These are phyloP conservation scores for Colletotrichum eremochloae DNA, from an alignment of 2,329 filamentous ascomycete species.

Conservation along the genomic window DNA sequence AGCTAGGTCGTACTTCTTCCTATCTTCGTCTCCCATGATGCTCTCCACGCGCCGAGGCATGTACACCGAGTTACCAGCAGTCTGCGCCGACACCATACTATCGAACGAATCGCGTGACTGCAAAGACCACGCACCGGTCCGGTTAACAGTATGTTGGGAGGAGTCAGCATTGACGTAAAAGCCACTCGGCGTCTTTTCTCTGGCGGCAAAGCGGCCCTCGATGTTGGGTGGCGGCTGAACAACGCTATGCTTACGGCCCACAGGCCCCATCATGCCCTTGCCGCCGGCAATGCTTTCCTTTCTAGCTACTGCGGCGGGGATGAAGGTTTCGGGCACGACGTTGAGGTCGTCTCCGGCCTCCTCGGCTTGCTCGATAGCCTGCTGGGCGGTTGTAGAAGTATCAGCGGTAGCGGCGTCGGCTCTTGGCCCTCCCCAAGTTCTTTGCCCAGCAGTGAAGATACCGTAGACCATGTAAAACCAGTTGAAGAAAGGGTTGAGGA, in stretches of 20 bases:
- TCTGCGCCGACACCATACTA: conserved; percentile 71
- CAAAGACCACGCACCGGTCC: conserved; percentile 29
- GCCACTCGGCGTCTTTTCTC: conserved; percentile 75
- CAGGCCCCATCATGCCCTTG: conserved; percentile 48
- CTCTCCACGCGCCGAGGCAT: conserved; percentile 78
- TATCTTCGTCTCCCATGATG: conserved; percentile 84
- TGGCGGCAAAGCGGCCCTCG: conserved; percentile 83
- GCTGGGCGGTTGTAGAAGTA: conserved; percentile 78
- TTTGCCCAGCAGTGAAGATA: conserved; percentile 92
- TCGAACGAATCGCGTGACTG: conserved; percentile 75
- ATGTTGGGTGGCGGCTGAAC: conserved; percentile 81
- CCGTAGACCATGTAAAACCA: conserved; percentile 99
- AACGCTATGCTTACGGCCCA: conserved; percentile 65
- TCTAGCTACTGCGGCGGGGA: conserved; percentile 67
- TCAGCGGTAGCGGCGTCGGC: conserved; percentile 90
- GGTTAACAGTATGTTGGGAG: conserved; percentile 47
- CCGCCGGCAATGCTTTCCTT: conserved; percentile 52
- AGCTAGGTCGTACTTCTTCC: conserved; percentile 78
- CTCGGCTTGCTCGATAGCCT: conserved; percentile 87
- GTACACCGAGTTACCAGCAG: conserved; percentile 71
- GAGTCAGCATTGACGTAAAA: conserved; percentile 79
- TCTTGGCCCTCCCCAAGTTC: conserved; percentile 95
- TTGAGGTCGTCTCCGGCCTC: conserved; percentile 89
- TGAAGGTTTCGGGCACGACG: conserved; percentile 88
- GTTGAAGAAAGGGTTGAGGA: conserved; percentile 96